phyloP scores from a whole-genome alignment of 805 yeast genomes.

The Barnettozyma californica region DNA sequence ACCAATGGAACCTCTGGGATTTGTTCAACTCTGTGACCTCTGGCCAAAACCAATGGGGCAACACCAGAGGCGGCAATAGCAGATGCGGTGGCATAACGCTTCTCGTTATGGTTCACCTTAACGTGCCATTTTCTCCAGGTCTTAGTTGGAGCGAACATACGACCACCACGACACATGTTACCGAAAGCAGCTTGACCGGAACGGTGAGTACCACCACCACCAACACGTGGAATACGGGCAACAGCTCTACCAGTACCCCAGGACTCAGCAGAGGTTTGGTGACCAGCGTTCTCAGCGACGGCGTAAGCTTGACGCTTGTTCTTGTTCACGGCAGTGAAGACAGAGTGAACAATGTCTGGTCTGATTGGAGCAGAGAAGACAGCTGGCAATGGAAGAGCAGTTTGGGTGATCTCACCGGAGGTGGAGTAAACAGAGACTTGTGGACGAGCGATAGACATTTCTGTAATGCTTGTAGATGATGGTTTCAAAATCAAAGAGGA shows the following conservation, averaged over 20 bases:
- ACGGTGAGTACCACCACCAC: slow-evolving; percentile 99
- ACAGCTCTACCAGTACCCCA: slow-evolving; percentile 99
- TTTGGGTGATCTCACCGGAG: slow-evolving; percentile 80
- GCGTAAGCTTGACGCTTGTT: slow-evolving; percentile 99
- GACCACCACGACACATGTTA: slow-evolving; percentile 99
- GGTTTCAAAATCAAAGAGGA: neutral
- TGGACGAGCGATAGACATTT: slow-evolving; percentile 74
- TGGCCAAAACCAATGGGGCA: slow-evolving; percentile 96
- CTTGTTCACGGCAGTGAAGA: slow-evolving; percentile 97
- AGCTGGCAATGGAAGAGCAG: slow-evolving; percentile 92
- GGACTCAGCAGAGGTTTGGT: slow-evolving; percentile 99
- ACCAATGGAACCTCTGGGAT: slow-evolving; percentile 98
- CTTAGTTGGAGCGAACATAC: slow-evolving; percentile 99
- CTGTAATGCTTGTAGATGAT: slow-evolving; percentile 17
- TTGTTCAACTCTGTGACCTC: slow-evolving; percentile 99
- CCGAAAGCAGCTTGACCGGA: slow-evolving; percentile 99
- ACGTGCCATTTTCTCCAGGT: slow-evolving; percentile 99
- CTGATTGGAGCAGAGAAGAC: slow-evolving; percentile 99
- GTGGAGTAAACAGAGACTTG: slow-evolving; percentile 92
- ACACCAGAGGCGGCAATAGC: slow-evolving; percentile 99
- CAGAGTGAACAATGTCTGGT: slow-evolving; percentile 98
- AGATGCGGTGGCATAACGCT: slow-evolving; percentile 99
- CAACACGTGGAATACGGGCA: slow-evolving; percentile 99
- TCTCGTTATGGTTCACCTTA: slow-evolving; percentile 99
- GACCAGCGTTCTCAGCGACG: slow-evolving; percentile 98